A percentile compares a stretch with the other conserved stretches of the same genome.
Conservation (phyloP, 176 grass and related monocot genomes). For the Musa troglodytarum region DNA sequence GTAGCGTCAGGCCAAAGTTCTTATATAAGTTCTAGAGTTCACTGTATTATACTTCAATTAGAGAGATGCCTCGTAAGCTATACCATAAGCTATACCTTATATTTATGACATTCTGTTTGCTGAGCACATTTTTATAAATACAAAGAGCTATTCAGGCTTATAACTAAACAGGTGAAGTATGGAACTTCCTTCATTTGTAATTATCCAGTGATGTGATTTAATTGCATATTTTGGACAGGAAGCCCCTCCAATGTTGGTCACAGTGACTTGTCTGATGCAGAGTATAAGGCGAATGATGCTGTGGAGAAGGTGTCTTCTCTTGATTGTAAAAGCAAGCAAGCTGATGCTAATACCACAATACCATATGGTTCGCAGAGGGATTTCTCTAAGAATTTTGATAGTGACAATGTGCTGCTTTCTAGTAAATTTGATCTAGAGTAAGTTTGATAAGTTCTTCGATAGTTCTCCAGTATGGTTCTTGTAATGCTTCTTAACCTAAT, state of each 20-base stretch:
- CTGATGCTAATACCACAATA: constrained; percentile 9
- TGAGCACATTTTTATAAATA: not conserved
- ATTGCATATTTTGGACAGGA: constrained; percentile 41
- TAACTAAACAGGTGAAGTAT: not conserved
- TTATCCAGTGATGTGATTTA: constrained; percentile 22
- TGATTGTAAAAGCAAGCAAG: constrained; percentile 20
- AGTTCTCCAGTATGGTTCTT: not conserved
- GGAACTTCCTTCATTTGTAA: not conserved
- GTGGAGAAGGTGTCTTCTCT: constrained; percentile 26
- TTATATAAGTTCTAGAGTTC: not conserved
- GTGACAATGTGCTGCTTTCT: not conserved
- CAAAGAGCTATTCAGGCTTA: not conserved
- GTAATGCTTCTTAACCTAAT: not conserved
- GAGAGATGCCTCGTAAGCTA: not conserved
- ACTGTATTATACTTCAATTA: too few species aligned
- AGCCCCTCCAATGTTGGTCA: constrained; percentile 23
- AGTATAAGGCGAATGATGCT: constrained; percentile 3
- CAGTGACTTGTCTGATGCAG: constrained; percentile 19
- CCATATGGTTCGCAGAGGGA: not conserved
- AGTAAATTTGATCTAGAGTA: not conserved
- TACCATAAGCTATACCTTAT: not conserved
- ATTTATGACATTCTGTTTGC: not conserved
- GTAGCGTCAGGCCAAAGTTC: not conserved
- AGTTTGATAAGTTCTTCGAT: not conserved
- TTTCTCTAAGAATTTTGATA: not conserved